Conservation (phyloP, 805 yeast genomes). For the Ogataea parapolymorpha region DNA sequence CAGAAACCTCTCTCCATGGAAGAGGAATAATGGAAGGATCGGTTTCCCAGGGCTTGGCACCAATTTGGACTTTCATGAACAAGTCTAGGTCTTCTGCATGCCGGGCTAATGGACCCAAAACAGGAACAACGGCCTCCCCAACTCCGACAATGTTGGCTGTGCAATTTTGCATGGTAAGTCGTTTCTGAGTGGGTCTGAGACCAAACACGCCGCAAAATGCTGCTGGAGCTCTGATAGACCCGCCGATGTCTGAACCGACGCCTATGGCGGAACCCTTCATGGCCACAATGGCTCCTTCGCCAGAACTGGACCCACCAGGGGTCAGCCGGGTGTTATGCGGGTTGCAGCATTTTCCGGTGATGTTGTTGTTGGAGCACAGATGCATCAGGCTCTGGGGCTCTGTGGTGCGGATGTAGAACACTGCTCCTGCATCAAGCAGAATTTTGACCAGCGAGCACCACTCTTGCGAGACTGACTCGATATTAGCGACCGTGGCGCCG, state of each 20-base stretch:
- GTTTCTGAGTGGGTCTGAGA: constrained; percentile 46
- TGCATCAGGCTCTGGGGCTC: constrained; percentile 8
- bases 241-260: constrained; percentile 6
- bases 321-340: constrained; percentile 3
- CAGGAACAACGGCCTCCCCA: constrained; percentile 44
- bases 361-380: constrained; percentile 8
- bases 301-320: constrained; percentile 7
- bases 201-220: constrained; percentile 51
- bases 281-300: constrained; percentile 8
- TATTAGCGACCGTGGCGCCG: constrained; percentile 43
- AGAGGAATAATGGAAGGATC: constrained; percentile 48
- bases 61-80: constrained; percentile 44
- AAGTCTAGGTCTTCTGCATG: constrained; percentile 47
- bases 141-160: constrained; percentile 40
- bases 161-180: constrained; percentile 41
- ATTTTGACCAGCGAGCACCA: constrained; percentile 41
- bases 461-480: constrained; percentile 38
- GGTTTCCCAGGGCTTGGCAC: constrained; percentile 51
- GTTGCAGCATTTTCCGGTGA: constrained; percentile 3
- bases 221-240: constrained; percentile 37
- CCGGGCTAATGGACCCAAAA: constrained; percentile 46
- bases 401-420: constrained; percentile 6
- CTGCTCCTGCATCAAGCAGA: constrained; percentile 34
- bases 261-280: constrained; percentile 5
- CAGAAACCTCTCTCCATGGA: constrained; percentile 45